Percentiles rank a stretch among this genome's conserved stretches.
Conservation (phyloP, 2,329 filamentous ascomycete genomes). For the Penicillium expansum region DNA sequence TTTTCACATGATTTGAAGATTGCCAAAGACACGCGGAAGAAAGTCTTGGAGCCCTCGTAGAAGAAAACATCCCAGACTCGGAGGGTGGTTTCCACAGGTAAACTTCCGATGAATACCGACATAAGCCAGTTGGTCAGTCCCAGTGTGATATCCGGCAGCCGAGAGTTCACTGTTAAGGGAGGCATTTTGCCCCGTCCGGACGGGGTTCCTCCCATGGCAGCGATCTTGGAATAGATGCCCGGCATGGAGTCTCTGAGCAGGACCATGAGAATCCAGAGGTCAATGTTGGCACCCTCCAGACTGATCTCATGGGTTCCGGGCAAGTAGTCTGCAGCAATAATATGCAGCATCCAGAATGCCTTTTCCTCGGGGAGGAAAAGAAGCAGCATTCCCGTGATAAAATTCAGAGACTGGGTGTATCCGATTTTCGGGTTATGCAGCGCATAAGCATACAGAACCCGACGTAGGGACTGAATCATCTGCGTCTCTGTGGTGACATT, state of each 20-base stretch:
- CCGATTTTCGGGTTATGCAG: slow-evolving; percentile 88
- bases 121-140: slow-evolving; percentile 98
- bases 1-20: slow-evolving; percentile 86
- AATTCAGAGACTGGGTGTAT: slow-evolving; percentile 95
- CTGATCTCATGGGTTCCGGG: slow-evolving; percentile 89
- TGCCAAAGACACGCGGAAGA: slow-evolving; percentile 86
- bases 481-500: slow-evolving; percentile 61
- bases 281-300: slow-evolving; percentile 87
- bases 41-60: slow-evolving; percentile 88
- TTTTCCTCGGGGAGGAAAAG: slow-evolving; percentile 92
- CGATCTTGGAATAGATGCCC: slow-evolving; percentile 81
- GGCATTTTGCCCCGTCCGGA: slow-evolving; percentile 40
- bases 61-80: slow-evolving; percentile 96
- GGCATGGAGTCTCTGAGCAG: slow-evolving; percentile 80
- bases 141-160: slow-evolving; percentile 83
- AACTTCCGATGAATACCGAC: slow-evolving; percentile 89
- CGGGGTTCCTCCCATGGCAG: slow-evolving; percentile 57
- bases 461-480: slow-evolving; percentile 76
- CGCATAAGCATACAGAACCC: slow-evolving; percentile 84
- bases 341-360: slow-evolving; percentile 86
- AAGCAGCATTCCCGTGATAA: slow-evolving; percentile 83
- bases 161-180: slow-evolving; percentile 44
- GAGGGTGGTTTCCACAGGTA: slow-evolving; percentile 87
- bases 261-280: slow-evolving; percentile 89
- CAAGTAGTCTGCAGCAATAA: slow-evolving; percentile 83